Evolutionary conservation across 305 asterid species (phyloP).

Genomic region (Withania somnifera): DNA sequence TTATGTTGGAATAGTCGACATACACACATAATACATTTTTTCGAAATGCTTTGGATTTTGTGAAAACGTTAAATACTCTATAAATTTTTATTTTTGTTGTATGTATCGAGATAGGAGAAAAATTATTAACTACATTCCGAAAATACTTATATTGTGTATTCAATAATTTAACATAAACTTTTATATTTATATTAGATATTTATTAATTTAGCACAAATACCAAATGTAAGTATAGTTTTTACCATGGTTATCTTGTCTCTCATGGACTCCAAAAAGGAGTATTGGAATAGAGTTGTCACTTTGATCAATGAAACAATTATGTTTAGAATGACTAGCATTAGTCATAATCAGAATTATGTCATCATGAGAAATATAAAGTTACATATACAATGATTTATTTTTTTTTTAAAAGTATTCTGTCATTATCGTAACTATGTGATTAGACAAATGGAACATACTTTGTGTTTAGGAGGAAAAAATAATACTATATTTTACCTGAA

Average conservation of each 20-base stretch:
- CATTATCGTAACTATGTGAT: background rate
- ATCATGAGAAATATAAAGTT: background rate
- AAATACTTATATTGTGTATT: background rate
- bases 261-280: background rate
- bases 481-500: background rate
- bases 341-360: background rate
- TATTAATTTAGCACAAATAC: background rate
- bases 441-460: background rate
- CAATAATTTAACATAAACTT: too few species aligned
- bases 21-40: too few species aligned
- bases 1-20: background rate
- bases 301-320: conserved; percentile 1
- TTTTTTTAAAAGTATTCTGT: background rate
- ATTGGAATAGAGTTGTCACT: conserved; percentile 4
- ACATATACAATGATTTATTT: background rate
- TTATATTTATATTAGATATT: too few species aligned
- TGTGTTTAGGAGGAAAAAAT: background rate
- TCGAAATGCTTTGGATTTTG: too few species aligned
- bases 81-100: too few species aligned
- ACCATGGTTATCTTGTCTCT: background rate
- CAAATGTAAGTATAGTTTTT: background rate
- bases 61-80: background rate
- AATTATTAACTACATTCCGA: background rate
- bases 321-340: background rate
- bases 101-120: too few species aligned